Conservation (phyloP, 371 early-diverging fungal species). For the Rhizopus arrhizus region DNA sequence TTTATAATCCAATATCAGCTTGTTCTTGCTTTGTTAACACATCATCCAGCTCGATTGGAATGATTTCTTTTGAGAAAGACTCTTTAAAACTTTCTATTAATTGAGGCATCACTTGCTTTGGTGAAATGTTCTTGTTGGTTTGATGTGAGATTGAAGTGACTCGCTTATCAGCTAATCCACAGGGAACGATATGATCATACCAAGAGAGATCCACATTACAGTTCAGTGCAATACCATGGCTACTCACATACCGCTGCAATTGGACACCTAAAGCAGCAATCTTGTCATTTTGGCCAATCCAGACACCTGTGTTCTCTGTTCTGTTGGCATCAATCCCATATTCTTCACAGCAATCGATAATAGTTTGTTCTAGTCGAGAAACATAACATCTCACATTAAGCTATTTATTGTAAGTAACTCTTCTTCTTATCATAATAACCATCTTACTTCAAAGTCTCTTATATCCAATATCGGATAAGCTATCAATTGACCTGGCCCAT, state of each 20-base stretch:
- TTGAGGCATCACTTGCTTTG: conserved; percentile 28
- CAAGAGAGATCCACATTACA: conserved; percentile 84
- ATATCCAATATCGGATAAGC: conserved; percentile 93
- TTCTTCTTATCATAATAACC: background rate
- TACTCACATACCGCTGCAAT: conserved; percentile 85
- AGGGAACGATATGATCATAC: conserved; percentile 90
- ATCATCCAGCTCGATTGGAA: conserved; percentile 14
- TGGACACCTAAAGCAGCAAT: conserved; percentile 87
- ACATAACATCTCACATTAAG: conserved; percentile 82
- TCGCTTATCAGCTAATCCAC: conserved; percentile 80
- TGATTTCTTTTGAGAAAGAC: conserved; percentile 32
- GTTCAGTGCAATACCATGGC: conserved; percentile 94
- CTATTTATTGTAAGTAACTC: conserved; percentile 26
- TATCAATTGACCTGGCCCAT: conserved; percentile 97
- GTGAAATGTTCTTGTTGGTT: conserved; percentile 15
- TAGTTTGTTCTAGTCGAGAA: conserved; percentile 69
- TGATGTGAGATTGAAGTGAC: conserved; percentile 76
- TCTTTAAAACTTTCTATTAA: conserved; percentile 35
- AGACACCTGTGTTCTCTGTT: conserved; percentile 84
- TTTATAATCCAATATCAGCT: background rate
- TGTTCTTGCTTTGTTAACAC: conserved; percentile 9
- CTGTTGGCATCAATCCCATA: conserved; percentile 70
- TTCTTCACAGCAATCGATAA: conserved; percentile 73
- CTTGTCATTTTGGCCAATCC: conserved; percentile 76
- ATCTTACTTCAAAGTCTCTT: conserved; percentile 52